These are phyloP conservation scores for Diaporthe helianthi DNA, from an alignment of 2,329 filamentous ascomycete genomes.

Conservation along the genomic window DNA sequence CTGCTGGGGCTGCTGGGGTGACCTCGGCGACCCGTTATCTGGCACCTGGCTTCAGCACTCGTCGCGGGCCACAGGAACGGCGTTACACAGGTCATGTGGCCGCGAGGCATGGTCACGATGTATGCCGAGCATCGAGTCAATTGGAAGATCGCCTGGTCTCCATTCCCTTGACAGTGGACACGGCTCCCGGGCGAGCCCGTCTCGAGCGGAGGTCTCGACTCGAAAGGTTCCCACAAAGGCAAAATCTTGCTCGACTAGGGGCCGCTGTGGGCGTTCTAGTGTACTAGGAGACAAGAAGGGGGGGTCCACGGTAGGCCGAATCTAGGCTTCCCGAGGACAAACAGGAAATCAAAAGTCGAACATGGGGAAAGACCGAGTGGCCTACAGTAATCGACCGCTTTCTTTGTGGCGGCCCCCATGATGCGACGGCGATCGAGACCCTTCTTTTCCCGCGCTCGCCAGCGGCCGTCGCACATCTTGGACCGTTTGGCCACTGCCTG, in stretches of 20 bases:
- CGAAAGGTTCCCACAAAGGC: constrained; percentile 30
- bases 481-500: background rate
- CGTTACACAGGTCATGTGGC: constrained; percentile 34
- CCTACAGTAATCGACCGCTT: background rate
- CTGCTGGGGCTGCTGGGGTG: constrained; percentile 12
- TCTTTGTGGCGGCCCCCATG: constrained; percentile 1
- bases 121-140: constrained; percentile 27
- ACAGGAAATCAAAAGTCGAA: background rate
- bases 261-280: constrained; percentile 12
- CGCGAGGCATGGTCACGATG: constrained; percentile 33
- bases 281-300: too few relatives aligned
- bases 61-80: constrained; percentile 25
- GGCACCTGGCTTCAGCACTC: constrained; percentile 24
- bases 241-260: constrained; percentile 27
- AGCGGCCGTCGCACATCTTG: background rate
- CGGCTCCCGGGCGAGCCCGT: constrained; percentile 33
- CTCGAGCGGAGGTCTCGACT: constrained; percentile 11
- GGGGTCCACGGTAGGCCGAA: constrained; percentile 24
- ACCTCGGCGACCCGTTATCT: constrained; percentile 27
- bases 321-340: constrained; percentile 28
- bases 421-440: constrained; percentile 14
- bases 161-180: background rate
- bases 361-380: constrained; percentile 10
- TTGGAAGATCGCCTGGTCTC: constrained; percentile 33
- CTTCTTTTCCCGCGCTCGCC: constrained; percentile 15